phyloP scores from a whole-genome alignment of 805 yeast species.

The Yamadazyma nakazawae region DNA sequence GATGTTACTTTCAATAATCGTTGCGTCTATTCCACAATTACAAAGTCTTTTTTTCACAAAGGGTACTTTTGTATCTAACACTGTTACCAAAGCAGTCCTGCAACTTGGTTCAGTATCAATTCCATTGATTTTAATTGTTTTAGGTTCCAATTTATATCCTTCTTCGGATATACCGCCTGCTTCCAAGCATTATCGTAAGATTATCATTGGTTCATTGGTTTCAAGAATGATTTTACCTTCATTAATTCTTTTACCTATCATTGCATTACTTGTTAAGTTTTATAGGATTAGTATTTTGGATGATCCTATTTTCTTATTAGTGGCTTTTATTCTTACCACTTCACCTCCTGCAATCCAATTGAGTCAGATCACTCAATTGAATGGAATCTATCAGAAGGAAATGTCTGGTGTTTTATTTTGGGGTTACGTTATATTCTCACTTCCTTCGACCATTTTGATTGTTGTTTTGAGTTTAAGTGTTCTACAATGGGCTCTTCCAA shows the following conservation, averaged over 20 bases:
- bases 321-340: constrained; percentile 69
- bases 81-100: constrained; percentile 58
- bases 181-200: constrained; percentile 56
- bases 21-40: constrained; percentile 62
- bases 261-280: constrained; percentile 61
- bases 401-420: constrained; percentile 81
- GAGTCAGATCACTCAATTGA: constrained; percentile 76
- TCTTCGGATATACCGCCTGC: constrained; percentile 64
- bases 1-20: constrained; percentile 63
- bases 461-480: constrained; percentile 67
- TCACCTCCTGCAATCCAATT: constrained; percentile 84
- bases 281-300: constrained; percentile 66
- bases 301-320: constrained; percentile 78
- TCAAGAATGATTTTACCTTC: constrained; percentile 81
- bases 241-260: constrained; percentile 60
- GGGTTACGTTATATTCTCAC: constrained; percentile 74
- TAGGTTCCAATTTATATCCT: constrained; percentile 78
- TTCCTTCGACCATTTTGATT: constrained; percentile 71
- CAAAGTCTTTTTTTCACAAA: constrained; percentile 50
- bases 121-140: constrained; percentile 69
- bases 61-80: constrained; percentile 60
- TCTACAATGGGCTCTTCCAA: constrained; percentile 42
- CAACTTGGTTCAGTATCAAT: constrained; percentile 74
- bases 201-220: constrained; percentile 64
- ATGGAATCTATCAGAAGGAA: constrained; percentile 71